Evolutionary conservation across 192 early-diverging fungal species (phyloP).

Genomic region (Obelidium mucronatum): DNA sequence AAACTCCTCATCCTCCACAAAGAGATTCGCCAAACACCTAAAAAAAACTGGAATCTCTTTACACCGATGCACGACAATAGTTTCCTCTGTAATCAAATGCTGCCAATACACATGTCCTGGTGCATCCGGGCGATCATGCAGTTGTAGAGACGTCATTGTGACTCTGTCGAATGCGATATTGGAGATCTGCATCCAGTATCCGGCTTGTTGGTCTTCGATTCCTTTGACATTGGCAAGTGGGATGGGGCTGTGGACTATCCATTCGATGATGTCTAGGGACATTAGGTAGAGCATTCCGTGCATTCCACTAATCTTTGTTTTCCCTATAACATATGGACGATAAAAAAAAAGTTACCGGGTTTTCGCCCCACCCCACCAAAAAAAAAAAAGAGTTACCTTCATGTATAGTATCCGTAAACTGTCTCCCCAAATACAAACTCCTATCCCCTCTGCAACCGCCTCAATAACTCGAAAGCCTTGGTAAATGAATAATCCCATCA

Average conservation of each 20-base stretch:
- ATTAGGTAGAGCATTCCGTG: constrained; percentile 17
- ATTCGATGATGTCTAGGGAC: neutral
- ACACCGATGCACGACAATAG: neutral
- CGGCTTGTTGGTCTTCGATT: neutral
- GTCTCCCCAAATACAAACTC: neutral
- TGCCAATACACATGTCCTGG: neutral
- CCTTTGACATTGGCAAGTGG: neutral
- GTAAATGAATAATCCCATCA: neutral
- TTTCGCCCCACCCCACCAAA: neutral
- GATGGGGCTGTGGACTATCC: neutral
- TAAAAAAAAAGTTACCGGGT: neutral
- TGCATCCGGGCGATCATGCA: neutral
- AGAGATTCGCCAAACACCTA: neutral
- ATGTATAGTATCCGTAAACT: neutral
- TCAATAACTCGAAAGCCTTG: neutral
- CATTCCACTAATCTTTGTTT: neutral
- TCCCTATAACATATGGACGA: neutral
- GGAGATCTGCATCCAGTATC: neutral
- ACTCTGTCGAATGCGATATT: neutral
- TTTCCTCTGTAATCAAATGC: neutral
- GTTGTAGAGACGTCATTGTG: neutral
- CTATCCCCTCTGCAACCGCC: no score
- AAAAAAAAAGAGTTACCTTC: neutral
- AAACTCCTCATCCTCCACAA: neutral
- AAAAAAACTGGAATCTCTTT: neutral